Base-by-base conservation (phyloP, 2,329 filamentous ascomycete species). In the Stenocarpella maydis region DNA sequence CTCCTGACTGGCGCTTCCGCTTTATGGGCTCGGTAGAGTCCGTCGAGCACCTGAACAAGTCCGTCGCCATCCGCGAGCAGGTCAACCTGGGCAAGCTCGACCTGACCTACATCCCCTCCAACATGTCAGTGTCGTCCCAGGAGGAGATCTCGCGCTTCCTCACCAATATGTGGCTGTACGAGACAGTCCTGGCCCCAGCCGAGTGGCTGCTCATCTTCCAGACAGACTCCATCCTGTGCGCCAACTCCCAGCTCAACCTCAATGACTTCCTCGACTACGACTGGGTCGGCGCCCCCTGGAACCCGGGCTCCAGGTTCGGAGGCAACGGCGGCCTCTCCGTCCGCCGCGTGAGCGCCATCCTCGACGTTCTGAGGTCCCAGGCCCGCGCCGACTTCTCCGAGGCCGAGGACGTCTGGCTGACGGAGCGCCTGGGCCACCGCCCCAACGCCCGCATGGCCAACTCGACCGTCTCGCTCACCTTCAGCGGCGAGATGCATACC, bases 371-470 rank as follows among this genome's bases (percentile, higher is more conserved):
- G 15, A 74, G 74, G 39, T 85, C 85, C 72, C 85, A 88, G 72
- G 77, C 77, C 24, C 82, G 86, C n/a, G 80, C 80, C 73, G 85
- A 86, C 76, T 77, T 86, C 74, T 82, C 82, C 14, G 80, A 83
- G 45, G 79, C 86, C 47, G 87, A 88, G 74, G 86, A 88, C 67
- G 82, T 86, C 69, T 89, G 87, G 87, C 85, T 87, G 69, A 82
- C 82, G 15, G 80, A 81, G 71, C 81, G 86, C 3, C 74, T 88
- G 31, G 82, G 80, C 63, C 74, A 82, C 41, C 75, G 87, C 34
- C 84, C 85, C 1, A 83, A 82, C 24, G 82, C 83, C 10, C 83
- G 81, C 68, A 82, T 88, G 26, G 84, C 86, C 1, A 73, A 79
- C 10, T 76, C 76, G 73, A 75, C 73, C 21, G 66, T 72, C 37